Evolutionary conservation across 2,329 filamentous ascomycete species (phyloP).

Genomic region (Fusarium sp.): DNA sequence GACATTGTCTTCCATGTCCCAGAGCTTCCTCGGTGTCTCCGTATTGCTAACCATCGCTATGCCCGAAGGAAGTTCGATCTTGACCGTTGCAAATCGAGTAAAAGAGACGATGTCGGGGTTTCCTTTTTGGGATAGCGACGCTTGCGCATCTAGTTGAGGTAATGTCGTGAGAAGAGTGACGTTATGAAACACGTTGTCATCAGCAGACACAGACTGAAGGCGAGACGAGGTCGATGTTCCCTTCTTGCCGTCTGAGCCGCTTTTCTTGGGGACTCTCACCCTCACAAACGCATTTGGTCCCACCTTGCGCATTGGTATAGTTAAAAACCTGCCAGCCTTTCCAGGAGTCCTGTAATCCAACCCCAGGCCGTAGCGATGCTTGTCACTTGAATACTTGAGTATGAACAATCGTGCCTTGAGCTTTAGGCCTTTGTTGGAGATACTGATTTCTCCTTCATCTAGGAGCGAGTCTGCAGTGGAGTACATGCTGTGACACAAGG

Average conservation of each 20-base stretch:
- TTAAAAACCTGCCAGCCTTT: background rate
- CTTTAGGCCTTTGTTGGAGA: background rate
- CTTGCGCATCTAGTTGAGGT: background rate
- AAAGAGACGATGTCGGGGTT: background rate
- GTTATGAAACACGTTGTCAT: background rate
- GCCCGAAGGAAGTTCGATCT: background rate
- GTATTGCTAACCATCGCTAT: background rate
- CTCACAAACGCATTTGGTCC: background rate
- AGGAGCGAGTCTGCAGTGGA: background rate
- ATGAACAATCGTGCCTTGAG: background rate
- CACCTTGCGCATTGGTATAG: background rate
- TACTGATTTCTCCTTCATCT: background rate
- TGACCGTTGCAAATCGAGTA: background rate
- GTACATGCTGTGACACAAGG: background rate
- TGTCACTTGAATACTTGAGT: background rate
- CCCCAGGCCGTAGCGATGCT: background rate
- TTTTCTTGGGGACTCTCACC: background rate
- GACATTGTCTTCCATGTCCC: background rate
- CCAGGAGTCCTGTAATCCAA: background rate
- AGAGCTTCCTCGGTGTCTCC: background rate
- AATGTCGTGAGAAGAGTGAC: background rate
- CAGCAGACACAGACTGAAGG: background rate
- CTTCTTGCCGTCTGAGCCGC: rapidly evolving
- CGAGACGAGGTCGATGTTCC: background rate
- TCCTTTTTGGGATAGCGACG: background rate